Evolutionary conservation across 805 yeast species (phyloP).

Genomic region (Nakazawaea peltata): DNA sequence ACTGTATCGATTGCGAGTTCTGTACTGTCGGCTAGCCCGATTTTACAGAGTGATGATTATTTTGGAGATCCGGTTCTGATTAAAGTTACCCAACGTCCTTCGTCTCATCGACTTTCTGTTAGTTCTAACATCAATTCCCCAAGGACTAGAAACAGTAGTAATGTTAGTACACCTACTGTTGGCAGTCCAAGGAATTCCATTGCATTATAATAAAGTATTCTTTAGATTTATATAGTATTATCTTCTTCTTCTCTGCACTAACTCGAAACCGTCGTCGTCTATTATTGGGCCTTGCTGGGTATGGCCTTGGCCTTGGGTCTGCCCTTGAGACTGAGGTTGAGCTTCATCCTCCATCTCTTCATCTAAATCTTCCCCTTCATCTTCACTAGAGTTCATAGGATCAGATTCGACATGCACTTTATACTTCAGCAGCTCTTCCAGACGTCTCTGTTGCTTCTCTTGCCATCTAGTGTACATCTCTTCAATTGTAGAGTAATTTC

Average conservation of each 20-base stretch:
- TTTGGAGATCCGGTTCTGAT: constrained; percentile 12
- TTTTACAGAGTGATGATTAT: constrained; percentile 1
- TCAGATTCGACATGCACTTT: constrained; percentile 47
- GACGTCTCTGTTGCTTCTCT: constrained; percentile 36
- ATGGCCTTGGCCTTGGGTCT: no score
- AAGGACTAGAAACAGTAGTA: constrained; percentile 4
- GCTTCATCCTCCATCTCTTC: constrained; percentile 21
- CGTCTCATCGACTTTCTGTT: constrained; percentile 10
- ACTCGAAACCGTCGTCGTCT: constrained; percentile 92
- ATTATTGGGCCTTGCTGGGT: constrained; percentile 51
- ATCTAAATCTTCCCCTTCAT: constrained; percentile 36
- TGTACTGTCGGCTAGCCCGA: constrained; percentile 5
- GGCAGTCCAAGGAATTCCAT: constrained; percentile 11
- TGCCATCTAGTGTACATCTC: constrained; percentile 51
- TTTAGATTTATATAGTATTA: no score
- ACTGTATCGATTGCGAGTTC: background rate
- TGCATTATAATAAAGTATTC: background rate
- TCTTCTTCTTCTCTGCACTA: constrained; percentile 71
- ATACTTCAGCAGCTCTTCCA: constrained; percentile 14
- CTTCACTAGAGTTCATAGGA: constrained; percentile 54
- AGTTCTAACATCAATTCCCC: constrained; percentile 8
- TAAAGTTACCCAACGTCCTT: constrained; percentile 18
- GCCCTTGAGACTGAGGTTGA: background rate
- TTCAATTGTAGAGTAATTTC: constrained; percentile 50
- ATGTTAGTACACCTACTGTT: constrained; percentile 2